phyloP scores from a whole-genome alignment of 2,329 filamentous ascomycete genomes.

The Fusarium anthophilum region DNA sequence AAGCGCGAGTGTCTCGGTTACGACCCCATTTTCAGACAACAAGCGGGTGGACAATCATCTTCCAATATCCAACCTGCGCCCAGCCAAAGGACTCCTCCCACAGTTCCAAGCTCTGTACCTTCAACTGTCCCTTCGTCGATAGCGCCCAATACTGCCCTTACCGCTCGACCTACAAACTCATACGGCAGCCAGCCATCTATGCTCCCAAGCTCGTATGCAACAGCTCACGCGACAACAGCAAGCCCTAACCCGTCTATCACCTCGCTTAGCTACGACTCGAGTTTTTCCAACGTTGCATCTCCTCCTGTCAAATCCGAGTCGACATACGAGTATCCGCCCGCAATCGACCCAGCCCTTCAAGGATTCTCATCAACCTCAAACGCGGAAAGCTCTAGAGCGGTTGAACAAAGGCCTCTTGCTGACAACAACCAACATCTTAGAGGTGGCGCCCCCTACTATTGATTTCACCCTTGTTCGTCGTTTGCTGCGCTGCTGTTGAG shows the following conservation, averaged over 20 bases:
- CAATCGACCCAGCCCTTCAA: constrained; percentile 75
- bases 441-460: constrained; percentile 59
- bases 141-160: constrained; percentile 38
- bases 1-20: constrained; percentile 89
- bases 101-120: constrained; percentile 43
- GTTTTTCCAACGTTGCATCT: constrained; percentile 44
- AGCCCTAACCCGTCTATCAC: constrained; percentile 46
- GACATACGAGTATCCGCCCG: constrained; percentile 64
- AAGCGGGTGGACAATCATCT: constrained; percentile 76
- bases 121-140: constrained; percentile 40
- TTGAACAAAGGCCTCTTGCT: constrained; percentile 43
- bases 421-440: constrained; percentile 55
- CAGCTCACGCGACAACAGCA: constrained; percentile 46
- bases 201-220: constrained; percentile 55
- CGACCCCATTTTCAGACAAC: constrained; percentile 85
- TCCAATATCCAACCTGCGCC: constrained; percentile 58
- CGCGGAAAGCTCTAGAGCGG: constrained; percentile 39
- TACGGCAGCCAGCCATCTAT: constrained; percentile 59
- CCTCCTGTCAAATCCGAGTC: constrained; percentile 51
- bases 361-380: constrained; percentile 42
- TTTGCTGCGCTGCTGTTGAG: constrained; percentile 43
- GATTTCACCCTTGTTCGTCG: constrained; percentile 43
- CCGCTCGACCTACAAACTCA: constrained; percentile 48
- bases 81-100: constrained; percentile 47
- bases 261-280: constrained; percentile 48